Evolutionary conservation across 495 filamentous ascomycete species (phyloP).

Genomic region (Penicillium coprophilum): DNA sequence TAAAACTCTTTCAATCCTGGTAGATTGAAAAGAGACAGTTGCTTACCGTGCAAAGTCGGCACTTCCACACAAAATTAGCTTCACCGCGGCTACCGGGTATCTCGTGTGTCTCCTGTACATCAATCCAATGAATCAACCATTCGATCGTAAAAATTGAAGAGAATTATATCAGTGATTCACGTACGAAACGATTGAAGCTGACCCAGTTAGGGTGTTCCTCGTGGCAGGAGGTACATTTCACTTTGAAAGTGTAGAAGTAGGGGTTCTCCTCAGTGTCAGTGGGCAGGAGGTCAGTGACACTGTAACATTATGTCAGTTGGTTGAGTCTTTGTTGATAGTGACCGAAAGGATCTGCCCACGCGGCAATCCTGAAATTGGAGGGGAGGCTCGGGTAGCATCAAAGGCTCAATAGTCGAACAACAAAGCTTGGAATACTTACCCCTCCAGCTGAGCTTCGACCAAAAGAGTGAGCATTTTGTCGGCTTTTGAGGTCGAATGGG

Average conservation of each 20-base stretch:
- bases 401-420: neutral
- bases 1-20: too few relatives aligned
- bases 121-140: neutral
- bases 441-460: slow-evolving; percentile 75
- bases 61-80: slow-evolving; percentile 98
- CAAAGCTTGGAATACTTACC: slow-evolving; percentile 44
- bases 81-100: slow-evolving; percentile 89
- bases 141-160: neutral
- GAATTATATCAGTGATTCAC: slow-evolving; percentile 24
- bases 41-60: slow-evolving; percentile 82
- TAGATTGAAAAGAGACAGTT: neutral
- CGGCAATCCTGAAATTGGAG: slow-evolving; percentile 1
- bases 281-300: slow-evolving; percentile 85
- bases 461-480: slow-evolving; percentile 76
- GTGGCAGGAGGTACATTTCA: slow-evolving; percentile 92
- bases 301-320: slow-evolving; percentile 36
- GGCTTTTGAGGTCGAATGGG: slow-evolving; percentile 3
- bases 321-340: neutral
- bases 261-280: slow-evolving; percentile 74
- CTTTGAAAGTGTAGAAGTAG: slow-evolving; percentile 95
- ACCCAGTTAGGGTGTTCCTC: slow-evolving; percentile 89
- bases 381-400: neutral
- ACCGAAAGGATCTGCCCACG: neutral
- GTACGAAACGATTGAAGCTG: slow-evolving; percentile 83
- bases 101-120: slow-evolving; percentile 74